Evolutionary conservation across 768 basidiomycete genomes (phyloP).

Genomic region (Pleurotus citrinopileatus): DNA sequence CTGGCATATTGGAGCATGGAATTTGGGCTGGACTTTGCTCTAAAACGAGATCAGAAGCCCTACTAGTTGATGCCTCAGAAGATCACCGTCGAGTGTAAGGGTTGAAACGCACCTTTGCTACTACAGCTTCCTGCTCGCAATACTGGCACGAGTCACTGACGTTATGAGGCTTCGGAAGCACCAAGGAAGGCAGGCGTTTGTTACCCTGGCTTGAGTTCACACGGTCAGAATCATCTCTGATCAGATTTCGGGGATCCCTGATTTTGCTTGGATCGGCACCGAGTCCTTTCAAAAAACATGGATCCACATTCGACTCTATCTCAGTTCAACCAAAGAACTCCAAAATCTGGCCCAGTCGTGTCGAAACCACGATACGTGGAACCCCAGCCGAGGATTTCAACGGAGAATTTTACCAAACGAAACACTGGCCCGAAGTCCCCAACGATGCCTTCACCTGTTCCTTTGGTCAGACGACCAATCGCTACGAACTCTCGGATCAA

Average conservation of each 20-base stretch:
- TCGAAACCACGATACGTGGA: conserved; percentile 46
- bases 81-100: no score
- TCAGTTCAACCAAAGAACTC: conserved; percentile 72
- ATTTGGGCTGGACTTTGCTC: conserved; percentile 4
- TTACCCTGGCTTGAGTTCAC: no score
- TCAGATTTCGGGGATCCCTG: no score
- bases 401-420: conserved; percentile 44
- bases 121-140: neutral
- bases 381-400: conserved; percentile 30
- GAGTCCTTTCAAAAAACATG: conserved; percentile 40
- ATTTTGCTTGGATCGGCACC: no score
- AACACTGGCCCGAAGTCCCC: conserved; percentile 21
- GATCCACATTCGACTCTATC: conserved; percentile 75
- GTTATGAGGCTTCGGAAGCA: no score
- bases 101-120: no score
- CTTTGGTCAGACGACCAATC: conserved; percentile 51
- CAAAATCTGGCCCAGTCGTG: conserved; percentile 60
- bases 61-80: no score
- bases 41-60: no score
- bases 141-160: neutral
- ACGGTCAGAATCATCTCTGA: neutral
- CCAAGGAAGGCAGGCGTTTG: no score
- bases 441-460: conserved; percentile 22
- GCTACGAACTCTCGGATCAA: conserved; percentile 78
- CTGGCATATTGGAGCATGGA: conserved; percentile 33